Evolutionary conservation across 345 rosid species (phyloP), one percentile per base, ranked within the genome.

Genomic region (Rhodamnia rubescens): DNA sequence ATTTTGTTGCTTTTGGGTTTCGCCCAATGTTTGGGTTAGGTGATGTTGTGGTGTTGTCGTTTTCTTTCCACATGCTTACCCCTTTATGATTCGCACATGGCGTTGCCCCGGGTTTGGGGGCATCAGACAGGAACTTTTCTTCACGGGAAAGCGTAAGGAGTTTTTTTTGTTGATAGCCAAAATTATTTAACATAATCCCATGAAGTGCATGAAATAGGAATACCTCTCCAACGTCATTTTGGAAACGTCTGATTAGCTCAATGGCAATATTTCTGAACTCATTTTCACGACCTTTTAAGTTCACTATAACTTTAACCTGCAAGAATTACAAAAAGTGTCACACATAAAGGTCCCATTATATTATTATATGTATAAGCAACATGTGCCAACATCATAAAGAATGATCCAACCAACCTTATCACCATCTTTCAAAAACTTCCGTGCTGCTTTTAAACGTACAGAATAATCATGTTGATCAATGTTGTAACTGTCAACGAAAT

Each of bases 291-390:
- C 99, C 98, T 92, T 95, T 97, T 92, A 97, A 90, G 90, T 91
- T 93, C 87, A 97, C 98, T 80, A 94, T 95, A 74, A 93, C 94
- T 90, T 97, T 97, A 85, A 97, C 99, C 99, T 97, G 93, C 87
- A 89, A 54, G 24, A 82, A 32, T 36, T 29, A 49, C 74, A 61
- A 24, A 29, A 29, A 47, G 21, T 4, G 12, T 52, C n/a, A 53
- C 47, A 53, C 29, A 16, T 49, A 58, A 29, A 57, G 74, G 47
- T 84, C 27, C 29, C 47, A 50, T 69, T 52, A 74, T 58, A 75
- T 53, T 58, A 12, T n/a, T 26, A 85, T 20, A 47, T 40, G 61
- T 59, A 74, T 82, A 44, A 26, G 84, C 20, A 12, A 82, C 10
- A 86, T 64, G 86, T 84, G 42, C 36, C 84, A 69, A 36, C 78